These are phyloP conservation scores for Pseudocercospora fijiensis DNA, from an alignment of 2,329 filamentous ascomycete genomes.

Conservation along the genomic window DNA sequence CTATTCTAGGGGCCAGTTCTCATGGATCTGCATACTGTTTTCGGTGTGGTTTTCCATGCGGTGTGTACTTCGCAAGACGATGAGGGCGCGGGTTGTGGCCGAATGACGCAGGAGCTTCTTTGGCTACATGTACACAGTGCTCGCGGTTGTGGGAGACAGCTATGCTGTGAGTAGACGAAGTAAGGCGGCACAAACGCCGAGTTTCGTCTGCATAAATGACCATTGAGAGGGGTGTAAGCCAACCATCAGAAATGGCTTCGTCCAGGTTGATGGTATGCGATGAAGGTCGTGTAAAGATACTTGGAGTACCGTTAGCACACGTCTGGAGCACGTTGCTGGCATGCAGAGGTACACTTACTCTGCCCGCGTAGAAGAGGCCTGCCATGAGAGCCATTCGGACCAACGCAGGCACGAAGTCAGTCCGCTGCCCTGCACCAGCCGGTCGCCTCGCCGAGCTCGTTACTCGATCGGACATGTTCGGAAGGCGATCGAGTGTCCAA, in stretches of 20 bases:
- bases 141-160: not conserved
- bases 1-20: not conserved
- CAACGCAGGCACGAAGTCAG: not conserved
- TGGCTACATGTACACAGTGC: too few relatives aligned
- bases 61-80: too few relatives aligned
- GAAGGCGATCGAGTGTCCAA: not conserved
- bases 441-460: not conserved
- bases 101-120: not conserved
- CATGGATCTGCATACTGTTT: conserved; percentile 1
- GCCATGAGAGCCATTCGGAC: not conserved
- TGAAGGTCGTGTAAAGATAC: not conserved
- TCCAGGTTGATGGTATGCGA: not conserved
- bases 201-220: not conserved
- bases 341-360: not conserved
- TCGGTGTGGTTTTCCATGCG: not conserved
- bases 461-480: not conserved
- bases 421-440: not conserved
- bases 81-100: not conserved
- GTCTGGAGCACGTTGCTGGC: not conserved
- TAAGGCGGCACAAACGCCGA: not conserved
- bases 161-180: not conserved
- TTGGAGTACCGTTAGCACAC: not conserved
- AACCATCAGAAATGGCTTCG: not conserved
- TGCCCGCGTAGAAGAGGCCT: not conserved
- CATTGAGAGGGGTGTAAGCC: not conserved